Base-by-base conservation (phyloP, 2,329 filamentous ascomycete species). In the Scytalidium sp. region DNA sequence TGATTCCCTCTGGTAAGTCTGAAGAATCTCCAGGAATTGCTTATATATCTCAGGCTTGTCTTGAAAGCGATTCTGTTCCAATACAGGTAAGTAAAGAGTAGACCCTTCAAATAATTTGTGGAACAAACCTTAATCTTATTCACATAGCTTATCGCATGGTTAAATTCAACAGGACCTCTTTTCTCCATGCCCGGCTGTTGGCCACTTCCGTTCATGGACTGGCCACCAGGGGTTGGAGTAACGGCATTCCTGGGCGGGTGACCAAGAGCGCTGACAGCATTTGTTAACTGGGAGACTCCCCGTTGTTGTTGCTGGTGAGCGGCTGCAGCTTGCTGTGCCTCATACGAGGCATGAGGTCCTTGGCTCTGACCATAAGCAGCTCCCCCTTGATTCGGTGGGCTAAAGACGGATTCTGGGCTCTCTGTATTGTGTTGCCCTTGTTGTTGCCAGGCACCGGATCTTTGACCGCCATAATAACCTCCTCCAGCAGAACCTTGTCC, bases 11-110 rank as follows among this genome's bases (percentile, higher is more conserved):
- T 99, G 94, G 63, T 99, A 99, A 2, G 94, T 99, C 70, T 99
- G 94, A 42, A 99, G 75, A 44, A 99, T 99, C 67, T 99, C 94
- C 23, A 99, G 79, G 65, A 99, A 99, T 65, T 99, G 93, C 69
- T 99, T 99, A 75, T 99, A 99, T 55, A 99, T 97, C 67, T 99
- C 94, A 6, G 94, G 94, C 57, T 96, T 92, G 63, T 92, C 87
- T 61, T 96, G 87, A 70, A 97, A 99, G 41, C 94, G 93, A 66
- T 97, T 99, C 90, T 96, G 64, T 40, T 36, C 49, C 19, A 27
- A 41, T 3, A 20, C 6, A 29, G 15, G 22, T 13, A 25, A 40
- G 27, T 45, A 27, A 27, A 32, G 19, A 42, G n/a, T 19, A 17
- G 8, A 29, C 47, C 46, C 43, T 45, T 42, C 46, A 45, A 44